Evolutionary conservation across 2,329 filamentous ascomycete species (phyloP).

Genomic region (Penicillium sp.): DNA sequence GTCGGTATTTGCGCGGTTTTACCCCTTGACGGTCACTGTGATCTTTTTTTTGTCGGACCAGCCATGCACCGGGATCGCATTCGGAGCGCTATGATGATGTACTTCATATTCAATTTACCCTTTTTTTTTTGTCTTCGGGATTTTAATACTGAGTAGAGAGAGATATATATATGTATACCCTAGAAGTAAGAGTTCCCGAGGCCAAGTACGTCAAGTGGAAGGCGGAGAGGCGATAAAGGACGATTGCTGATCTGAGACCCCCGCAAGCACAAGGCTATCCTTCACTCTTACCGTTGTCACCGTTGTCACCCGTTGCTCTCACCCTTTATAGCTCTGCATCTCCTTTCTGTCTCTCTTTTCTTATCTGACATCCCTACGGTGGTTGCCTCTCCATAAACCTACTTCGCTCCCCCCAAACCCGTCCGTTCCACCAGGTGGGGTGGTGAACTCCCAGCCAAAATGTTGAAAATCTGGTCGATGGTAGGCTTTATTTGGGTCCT

Average conservation of each 20-base stretch:
- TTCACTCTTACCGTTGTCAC: background rate
- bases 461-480: constrained; percentile 99
- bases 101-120: constrained; percentile 10
- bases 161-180: no score
- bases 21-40: background rate
- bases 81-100: constrained; percentile 22
- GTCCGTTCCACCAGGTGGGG: constrained; percentile 18
- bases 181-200: background rate
- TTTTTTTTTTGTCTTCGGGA: background rate
- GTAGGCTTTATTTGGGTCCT: constrained; percentile 50
- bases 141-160: background rate
- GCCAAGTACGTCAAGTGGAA: constrained; percentile 5
- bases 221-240: constrained; percentile 14
- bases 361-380: background rate
- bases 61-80: constrained; percentile 29
- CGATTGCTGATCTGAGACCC: constrained; percentile 13
- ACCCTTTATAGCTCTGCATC: background rate
- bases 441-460: constrained; percentile 53
- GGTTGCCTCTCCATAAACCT: no score
- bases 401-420: background rate
- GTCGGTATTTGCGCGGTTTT: constrained; percentile 15
- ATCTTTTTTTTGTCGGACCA: constrained; percentile 18
- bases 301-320: background rate
- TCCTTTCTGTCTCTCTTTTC: constrained; percentile 2
- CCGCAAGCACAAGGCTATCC: constrained; percentile 5